phyloP scores from a whole-genome alignment of 768 basidiomycete species.

The Mycena maculata region DNA sequence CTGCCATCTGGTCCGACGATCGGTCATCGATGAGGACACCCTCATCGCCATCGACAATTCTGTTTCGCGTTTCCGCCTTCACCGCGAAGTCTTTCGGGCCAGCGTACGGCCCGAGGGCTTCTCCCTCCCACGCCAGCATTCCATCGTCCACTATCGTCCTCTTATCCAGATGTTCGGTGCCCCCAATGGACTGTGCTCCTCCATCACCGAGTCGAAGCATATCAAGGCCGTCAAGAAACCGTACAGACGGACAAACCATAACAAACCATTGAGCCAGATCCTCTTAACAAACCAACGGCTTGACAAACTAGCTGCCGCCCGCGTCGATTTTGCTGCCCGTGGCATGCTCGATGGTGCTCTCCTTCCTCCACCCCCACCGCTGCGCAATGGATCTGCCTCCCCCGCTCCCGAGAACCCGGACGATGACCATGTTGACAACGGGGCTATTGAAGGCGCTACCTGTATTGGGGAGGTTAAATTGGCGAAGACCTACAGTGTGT shows the following conservation, averaged over 20 bases:
- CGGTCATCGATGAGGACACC: slow-evolving; percentile 11
- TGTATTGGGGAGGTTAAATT: slow-evolving; percentile 20
- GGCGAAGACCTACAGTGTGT: slow-evolving; percentile 16
- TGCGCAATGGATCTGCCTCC: too few relatives aligned
- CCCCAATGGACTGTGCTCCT: slow-evolving; percentile 31
- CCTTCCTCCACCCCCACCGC: slow-evolving; percentile 4
- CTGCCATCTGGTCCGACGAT: slow-evolving; percentile 21
- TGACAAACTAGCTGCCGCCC: slow-evolving; percentile 20
- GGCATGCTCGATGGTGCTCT: slow-evolving; percentile 24
- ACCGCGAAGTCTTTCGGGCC: slow-evolving; percentile 28
- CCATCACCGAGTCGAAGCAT: slow-evolving; percentile 25
- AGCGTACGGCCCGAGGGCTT: slow-evolving; percentile 25
- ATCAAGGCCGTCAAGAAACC: slow-evolving; percentile 23
- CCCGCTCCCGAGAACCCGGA: background rate
- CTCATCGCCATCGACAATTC: slow-evolving; percentile 9
- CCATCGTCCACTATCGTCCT: slow-evolving; percentile 37
- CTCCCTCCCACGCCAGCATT: slow-evolving; percentile 42
- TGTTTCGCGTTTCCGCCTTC: slow-evolving; percentile 17
- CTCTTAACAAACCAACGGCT: slow-evolving; percentile 24
- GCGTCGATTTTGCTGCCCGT: slow-evolving; percentile 23
- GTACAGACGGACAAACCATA: slow-evolving; percentile 17
- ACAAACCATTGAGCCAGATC: slow-evolving; percentile 23
- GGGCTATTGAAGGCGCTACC: slow-evolving; percentile 8
- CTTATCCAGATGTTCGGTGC: slow-evolving; percentile 37
- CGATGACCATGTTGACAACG: slow-evolving; percentile 13